Percentiles rank a stretch among this genome's conserved stretches.
These are phyloP conservation scores for Talaromyces piceae DNA, from an alignment of 2,329 filamentous ascomycete species.

Conservation along the genomic window DNA sequence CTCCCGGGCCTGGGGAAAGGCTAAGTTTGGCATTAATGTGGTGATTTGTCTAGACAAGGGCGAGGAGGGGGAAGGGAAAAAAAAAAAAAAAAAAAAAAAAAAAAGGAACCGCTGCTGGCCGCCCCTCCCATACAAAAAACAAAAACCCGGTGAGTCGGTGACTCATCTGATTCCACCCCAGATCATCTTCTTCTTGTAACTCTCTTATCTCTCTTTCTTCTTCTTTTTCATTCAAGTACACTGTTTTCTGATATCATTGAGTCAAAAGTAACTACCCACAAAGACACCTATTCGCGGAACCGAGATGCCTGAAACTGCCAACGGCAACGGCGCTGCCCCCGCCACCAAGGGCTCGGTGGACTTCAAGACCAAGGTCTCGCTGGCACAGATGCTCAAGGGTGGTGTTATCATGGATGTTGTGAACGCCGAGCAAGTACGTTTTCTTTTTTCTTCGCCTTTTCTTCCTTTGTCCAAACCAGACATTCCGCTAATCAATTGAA, in stretches of 20 bases:
- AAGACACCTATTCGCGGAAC: constrained; percentile 4
- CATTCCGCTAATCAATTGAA: neutral
- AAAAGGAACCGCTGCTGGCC: neutral
- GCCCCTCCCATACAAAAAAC: too few relatives aligned
- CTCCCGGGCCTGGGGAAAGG: neutral
- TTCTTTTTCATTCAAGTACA: neutral
- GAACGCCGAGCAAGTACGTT: constrained; percentile 66
- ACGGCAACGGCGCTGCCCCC: constrained; percentile 22
- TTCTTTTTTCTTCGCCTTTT: neutral
- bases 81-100: neutral
- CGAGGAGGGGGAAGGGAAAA: neutral
- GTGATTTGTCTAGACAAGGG: neutral
- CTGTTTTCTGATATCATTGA: neutral
- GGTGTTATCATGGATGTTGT: constrained; percentile 99
- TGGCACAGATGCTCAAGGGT: constrained; percentile 97
- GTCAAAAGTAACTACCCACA: neutral
- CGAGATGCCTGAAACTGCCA: constrained; percentile 29
- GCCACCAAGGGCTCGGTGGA: constrained; percentile 34
- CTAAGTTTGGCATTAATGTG: neutral
- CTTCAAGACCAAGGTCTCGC: constrained; percentile 87
- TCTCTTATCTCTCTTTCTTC: neutral
- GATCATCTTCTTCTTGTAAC: neutral
- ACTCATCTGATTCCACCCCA: constrained; percentile 14
- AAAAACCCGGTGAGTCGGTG: constrained; percentile 9
- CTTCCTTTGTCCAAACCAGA: neutral